Evolutionary conservation across 768 basidiomycete genomes (phyloP), one percentile per base, ranked within the genome.

Genomic region (Asterophora lycoperdoides): DNA sequence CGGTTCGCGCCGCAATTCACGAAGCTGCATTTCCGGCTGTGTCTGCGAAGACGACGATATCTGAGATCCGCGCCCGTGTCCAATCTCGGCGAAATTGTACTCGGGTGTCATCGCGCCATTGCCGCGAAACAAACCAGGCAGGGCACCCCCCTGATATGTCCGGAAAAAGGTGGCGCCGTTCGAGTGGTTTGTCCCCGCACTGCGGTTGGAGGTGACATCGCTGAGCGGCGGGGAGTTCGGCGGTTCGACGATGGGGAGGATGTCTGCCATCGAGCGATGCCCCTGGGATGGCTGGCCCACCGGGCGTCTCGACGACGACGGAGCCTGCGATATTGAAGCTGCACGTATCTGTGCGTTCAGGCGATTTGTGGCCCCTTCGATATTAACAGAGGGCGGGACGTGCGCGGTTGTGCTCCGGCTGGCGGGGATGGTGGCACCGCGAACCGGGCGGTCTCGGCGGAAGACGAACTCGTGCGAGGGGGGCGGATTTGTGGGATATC

Each of bases 61-160:
- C 45, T 66, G 60, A 15, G 75, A 67, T 5, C 84, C 84, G 23
- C 83, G 75, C 3, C 84, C 85, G 59, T 87, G 86, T 2, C 84
- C 86, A 51, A 87, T 83, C 61, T 90, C 88, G 5, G 86, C 84
- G 53, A 76, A 87, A 55, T 84, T 75, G 43, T 86, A 73, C 57
- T 89, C 87, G 18, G 85, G 86, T 13, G 85, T 89, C 61, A 81
- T 65, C 14, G 78, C 75, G 36, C 84, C 83, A 51, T 74, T 73
- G 55, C 70, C 70, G 44, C 71, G 64, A 34, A 73, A 66, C n/a
- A 68, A 58, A 13, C 59, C 50, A 5, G 56, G 49, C 2, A 62
- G 40, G 28, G 57, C 61, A 8, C 69, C 56, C 19, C 77, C 76
- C 34, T 79, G 74, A 57, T 81, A 83, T 20, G 76, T 73, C 26